Percentiles rank a stretch among this genome's conserved stretches.
Conservation (phyloP, 495 filamentous ascomycete genomes). For the Xylaria castorea region DNA sequence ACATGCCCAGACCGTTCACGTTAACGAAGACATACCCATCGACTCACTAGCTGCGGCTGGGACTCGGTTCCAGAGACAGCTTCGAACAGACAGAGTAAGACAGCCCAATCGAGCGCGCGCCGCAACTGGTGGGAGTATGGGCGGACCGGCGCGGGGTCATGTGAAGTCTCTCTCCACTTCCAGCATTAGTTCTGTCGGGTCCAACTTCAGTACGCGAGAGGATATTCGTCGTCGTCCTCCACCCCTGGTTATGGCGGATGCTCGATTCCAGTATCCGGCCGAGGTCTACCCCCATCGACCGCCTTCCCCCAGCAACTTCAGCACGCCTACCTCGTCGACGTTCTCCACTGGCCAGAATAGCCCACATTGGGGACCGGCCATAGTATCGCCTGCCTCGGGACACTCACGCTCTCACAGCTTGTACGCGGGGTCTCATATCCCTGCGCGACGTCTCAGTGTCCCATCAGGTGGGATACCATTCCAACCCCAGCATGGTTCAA, state of each 20-base stretch:
- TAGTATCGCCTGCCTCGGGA: conserved; percentile 72
- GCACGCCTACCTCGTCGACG: conserved; percentile 75
- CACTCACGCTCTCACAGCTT: conserved; percentile 69
- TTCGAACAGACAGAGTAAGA: conserved; percentile 76
- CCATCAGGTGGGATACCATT: conserved; percentile 79
- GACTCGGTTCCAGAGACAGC: conserved; percentile 91
- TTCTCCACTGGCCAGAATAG: conserved; percentile 77
- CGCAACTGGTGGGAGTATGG: conserved; percentile 69
- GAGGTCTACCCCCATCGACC: conserved; percentile 61
- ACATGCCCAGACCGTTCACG: conserved; percentile 96
- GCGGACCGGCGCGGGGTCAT: conserved; percentile 75
- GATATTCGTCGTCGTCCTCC: conserved; percentile 77
- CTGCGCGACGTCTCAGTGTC: conserved; percentile 79
- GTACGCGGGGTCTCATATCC: conserved; percentile 68
- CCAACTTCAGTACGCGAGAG: conserved; percentile 65
- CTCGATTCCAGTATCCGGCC: conserved; percentile 55
- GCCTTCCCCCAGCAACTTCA: conserved; percentile 73
- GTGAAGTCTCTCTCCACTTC: conserved; percentile 84
- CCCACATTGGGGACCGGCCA: conserved; percentile 68
- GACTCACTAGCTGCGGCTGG: conserved; percentile 95
- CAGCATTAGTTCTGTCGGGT: conserved; percentile 78
- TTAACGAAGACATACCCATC: conserved; percentile 94
- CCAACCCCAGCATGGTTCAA: conserved; percentile 65
- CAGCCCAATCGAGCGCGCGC: conserved; percentile 76
- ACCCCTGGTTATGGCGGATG: conserved; percentile 84